Base-by-base conservation (phyloP, 352 stramenopile genomes). In the Phytophthora hybrid region DNA sequence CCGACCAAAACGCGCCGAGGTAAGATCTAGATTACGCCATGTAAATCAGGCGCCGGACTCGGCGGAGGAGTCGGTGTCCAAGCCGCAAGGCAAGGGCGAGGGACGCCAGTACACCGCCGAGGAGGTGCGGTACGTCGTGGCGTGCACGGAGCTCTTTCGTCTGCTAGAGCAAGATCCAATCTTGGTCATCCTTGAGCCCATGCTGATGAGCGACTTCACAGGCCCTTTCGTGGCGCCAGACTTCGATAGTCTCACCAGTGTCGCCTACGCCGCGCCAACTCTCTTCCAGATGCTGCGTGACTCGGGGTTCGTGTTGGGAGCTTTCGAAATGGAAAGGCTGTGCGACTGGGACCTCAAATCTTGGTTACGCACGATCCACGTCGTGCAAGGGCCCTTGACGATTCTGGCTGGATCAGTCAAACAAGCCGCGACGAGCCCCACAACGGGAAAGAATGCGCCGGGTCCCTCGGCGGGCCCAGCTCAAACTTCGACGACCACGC, bases 281-380 rank as follows among this genome's bases (percentile, higher is more conserved):
- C 13, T 63, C 8, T 69, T 69, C 54, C 4, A 13, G 3, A 19
- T 69, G 18, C 10, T 69, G 2, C 49, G 37, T 2, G 49, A 63
- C 1, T 16, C 63, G 2, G 54, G 63, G 0, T 63, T 44, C 41
- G 63, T 44, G 4, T 19, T 69, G n/a, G 53, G 63, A 0, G 29
- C 29, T 6, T 69, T 69, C n/a, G 54, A 69, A 32, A 61, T 68
- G 61, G 51, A 68, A 32, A 34, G 18, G 54, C 19, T 68, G 19
- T 68, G 29, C 51, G 63, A 69, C 21, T 59, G 63, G 63, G 54
- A 63, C 29, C 9, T 63, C 1, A 16, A 11, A 14, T 31, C 23
- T 26, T 26, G 23, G 23, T 26, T 26, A 2, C 23, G 23, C 23
- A 2, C 23, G 23, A 26, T 26, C 2, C 23, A 2, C 23, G 23